A percentile compares a stretch with the other conserved stretches of the same genome.
Conservation (phyloP, 1,284 basidiomycete species). For the Apiotrichum domesticum region DNA sequence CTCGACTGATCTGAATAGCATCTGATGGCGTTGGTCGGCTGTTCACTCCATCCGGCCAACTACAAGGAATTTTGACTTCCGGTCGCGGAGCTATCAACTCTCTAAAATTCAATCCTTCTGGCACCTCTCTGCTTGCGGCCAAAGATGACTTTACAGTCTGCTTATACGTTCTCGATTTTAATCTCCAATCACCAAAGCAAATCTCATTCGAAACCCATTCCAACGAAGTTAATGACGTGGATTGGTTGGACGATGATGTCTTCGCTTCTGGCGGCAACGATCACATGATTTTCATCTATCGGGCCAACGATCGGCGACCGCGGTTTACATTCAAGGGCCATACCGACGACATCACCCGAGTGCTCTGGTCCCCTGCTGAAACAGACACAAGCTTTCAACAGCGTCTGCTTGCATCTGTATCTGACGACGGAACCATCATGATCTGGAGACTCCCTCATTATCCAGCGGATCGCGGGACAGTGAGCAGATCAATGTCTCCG, state of each 20-base stretch:
- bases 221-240: constrained; percentile 44
- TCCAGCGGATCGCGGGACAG: constrained; percentile 25
- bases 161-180: constrained; percentile 16
- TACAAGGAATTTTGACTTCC: constrained; percentile 39
- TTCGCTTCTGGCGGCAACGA: constrained; percentile 43
- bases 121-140: constrained; percentile 31
- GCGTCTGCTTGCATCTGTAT: constrained; percentile 34
- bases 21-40: constrained; percentile 37
- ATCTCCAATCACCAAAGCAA: constrained; percentile 17
- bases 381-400: constrained; percentile 3
- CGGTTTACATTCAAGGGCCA: constrained; percentile 39
- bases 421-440: constrained; percentile 38
- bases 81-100: constrained; percentile 37
- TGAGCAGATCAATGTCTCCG: constrained; percentile 15
- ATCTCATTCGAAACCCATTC: constrained; percentile 33
- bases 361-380: constrained; percentile 34
- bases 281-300: constrained; percentile 36
- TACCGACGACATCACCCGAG: constrained; percentile 37
- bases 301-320: constrained; percentile 30
- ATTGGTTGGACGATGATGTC: constrained; percentile 43
- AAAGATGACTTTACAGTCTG: constrained; percentile 32
- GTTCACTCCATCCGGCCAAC: constrained; percentile 39
- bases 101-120: constrained; percentile 39
- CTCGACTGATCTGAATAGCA: background rate
- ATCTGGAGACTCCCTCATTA: constrained; percentile 38